Conservation (phyloP, 345 rosid species). For the Bruguiera parviflora region DNA sequence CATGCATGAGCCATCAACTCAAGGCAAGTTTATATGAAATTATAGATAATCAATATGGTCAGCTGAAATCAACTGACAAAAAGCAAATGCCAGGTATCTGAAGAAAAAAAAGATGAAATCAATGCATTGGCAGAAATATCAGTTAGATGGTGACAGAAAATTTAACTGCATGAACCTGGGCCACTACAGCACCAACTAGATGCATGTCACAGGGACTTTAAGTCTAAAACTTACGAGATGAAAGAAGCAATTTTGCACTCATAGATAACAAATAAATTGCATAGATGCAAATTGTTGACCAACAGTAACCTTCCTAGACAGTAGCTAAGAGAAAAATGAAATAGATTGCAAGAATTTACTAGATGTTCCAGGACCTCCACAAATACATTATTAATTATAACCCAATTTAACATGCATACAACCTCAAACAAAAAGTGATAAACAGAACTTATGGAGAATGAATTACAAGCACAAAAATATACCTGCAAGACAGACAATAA, state of each 20-base stretch:
- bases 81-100: neutral
- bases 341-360: no score
- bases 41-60: neutral
- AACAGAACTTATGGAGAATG: neutral
- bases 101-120: neutral
- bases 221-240: neutral
- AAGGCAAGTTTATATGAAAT: neutral
- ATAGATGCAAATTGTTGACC: neutral
- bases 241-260: conserved; percentile 2
- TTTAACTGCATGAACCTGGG: no score
- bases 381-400: neutral
- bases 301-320: neutral
- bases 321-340: neutral
- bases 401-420: neutral
- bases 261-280: neutral
- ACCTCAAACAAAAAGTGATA: neutral
- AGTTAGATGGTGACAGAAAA: neutral
- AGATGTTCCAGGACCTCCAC: no score
- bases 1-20: neutral
- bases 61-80: neutral
- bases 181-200: no score
- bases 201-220: no score
- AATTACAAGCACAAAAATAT: neutral
- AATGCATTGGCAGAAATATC: neutral
- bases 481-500: neutral